These are phyloP conservation scores for Saturnispora saitoi DNA, from an alignment of 805 yeast species.

Conservation along the genomic window DNA sequence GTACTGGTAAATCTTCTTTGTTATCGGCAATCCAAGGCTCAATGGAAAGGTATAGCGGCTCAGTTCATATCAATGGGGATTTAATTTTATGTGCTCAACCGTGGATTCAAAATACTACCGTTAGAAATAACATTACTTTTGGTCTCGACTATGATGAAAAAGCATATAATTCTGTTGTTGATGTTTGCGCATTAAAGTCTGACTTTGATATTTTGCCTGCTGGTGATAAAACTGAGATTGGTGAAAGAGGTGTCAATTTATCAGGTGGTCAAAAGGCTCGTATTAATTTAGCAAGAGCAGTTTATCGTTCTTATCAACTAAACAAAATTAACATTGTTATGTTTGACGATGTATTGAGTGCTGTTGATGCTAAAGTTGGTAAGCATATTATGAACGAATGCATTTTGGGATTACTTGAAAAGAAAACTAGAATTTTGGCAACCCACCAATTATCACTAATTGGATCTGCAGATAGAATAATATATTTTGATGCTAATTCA, in stretches of 20 bases:
- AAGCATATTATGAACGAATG: slow-evolving; percentile 66
- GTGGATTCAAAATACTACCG: slow-evolving; percentile 86
- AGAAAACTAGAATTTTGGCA: slow-evolving; percentile 63
- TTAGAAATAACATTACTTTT: slow-evolving; percentile 64
- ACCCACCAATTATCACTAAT: slow-evolving; percentile 75
- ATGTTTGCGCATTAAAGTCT: slow-evolving; percentile 56
- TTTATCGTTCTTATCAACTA: slow-evolving; percentile 31
- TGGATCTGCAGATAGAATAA: slow-evolving; percentile 56
- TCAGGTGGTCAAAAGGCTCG: slow-evolving; percentile 90
- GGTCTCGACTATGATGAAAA: slow-evolving; percentile 42
- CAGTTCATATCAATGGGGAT: slow-evolving; percentile 44
- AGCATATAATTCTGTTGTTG: slow-evolving; percentile 45
- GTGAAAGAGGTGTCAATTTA: slow-evolving; percentile 76
- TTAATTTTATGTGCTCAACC: slow-evolving; percentile 41
- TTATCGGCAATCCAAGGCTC: slow-evolving; percentile 61
- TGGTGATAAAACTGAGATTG: slow-evolving; percentile 74
- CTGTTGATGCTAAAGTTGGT: slow-evolving; percentile 86
- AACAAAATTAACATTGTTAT: slow-evolving; percentile 57
- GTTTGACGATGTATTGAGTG: slow-evolving; percentile 73
- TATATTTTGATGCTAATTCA: slow-evolving; percentile 60
- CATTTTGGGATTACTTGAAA: slow-evolving; percentile 44
- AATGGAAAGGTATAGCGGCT: slow-evolving; percentile 50
- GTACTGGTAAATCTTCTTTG: slow-evolving; percentile 74
- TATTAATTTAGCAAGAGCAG: slow-evolving; percentile 70
- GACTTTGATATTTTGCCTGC: slow-evolving; percentile 64